These are phyloP conservation scores for Mycena vulgaris DNA, from an alignment of 768 basidiomycete genomes.

Conservation along the genomic window DNA sequence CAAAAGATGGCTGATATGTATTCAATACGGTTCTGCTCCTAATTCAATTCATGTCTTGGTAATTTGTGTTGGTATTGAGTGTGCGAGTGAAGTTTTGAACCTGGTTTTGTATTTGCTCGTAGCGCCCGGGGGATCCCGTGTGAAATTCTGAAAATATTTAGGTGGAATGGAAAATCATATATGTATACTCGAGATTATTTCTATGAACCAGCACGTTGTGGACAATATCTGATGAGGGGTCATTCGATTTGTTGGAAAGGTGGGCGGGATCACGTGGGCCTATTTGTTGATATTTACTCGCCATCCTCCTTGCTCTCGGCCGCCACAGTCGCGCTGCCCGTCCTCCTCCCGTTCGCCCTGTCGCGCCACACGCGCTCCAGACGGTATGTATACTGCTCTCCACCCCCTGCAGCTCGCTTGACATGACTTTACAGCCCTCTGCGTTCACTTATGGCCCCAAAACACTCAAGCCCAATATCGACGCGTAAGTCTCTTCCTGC, in stretches of 20 bases:
- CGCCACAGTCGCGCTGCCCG: not conserved
- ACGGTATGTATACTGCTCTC: no score
- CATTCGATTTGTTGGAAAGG: no score
- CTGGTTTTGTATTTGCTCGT: not conserved
- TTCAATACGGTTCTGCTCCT: not conserved
- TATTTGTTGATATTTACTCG: not conserved
- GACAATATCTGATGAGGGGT: not conserved
- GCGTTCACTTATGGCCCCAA: no score
- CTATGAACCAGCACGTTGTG: not conserved
- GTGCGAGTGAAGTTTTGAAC: no score
- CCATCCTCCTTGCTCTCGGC: not conserved
- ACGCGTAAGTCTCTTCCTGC: no score
- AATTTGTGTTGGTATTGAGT: no score
- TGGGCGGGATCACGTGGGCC: not conserved
- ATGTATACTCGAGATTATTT: not conserved
- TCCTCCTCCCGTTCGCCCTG: no score
- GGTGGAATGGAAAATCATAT: not conserved
- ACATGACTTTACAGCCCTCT: no score
- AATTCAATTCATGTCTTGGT: not conserved
- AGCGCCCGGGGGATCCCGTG: not conserved
- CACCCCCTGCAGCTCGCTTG: no score
- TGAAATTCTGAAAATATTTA: not conserved
- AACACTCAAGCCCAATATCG: no score
- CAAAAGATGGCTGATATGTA: not conserved
- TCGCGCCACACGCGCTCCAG: no score